These are phyloP conservation scores for Orbilia brochopaga DNA, from an alignment of 2,329 filamentous ascomycete species.

Conservation along the genomic window DNA sequence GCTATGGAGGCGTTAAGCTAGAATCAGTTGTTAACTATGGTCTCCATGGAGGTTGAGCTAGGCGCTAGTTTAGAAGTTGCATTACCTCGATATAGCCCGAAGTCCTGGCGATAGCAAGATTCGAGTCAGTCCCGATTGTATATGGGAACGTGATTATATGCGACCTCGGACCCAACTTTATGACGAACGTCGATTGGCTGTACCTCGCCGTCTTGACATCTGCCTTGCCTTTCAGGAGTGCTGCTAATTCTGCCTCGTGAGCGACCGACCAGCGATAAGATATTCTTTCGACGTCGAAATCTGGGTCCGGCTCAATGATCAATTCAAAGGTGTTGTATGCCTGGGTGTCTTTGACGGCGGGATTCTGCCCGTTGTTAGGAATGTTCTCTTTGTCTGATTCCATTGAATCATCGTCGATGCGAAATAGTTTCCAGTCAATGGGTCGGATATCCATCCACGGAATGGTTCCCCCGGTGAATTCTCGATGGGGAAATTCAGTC, in stretches of 20 bases:
- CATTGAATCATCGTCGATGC: no score
- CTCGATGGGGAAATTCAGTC: conserved; percentile 11
- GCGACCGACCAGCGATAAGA: conserved; percentile 21
- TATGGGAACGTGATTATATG: conserved; percentile 19
- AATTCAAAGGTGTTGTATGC: no score
- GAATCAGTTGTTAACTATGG: neutral
- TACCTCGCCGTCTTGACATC: conserved; percentile 1
- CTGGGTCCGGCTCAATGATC: neutral
- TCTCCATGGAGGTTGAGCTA: neutral
- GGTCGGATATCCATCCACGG: no score
- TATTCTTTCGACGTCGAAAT: neutral
- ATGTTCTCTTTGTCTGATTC: no score
- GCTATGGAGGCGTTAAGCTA: conserved; percentile 9
- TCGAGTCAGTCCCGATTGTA: conserved; percentile 5
- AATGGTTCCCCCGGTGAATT: no score
- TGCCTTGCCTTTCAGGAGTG: conserved; percentile 20
- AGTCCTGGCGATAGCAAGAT: conserved; percentile 24
- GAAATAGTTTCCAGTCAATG: no score
- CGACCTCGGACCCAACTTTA: conserved; percentile 11
- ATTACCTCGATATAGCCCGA: conserved; percentile 33
- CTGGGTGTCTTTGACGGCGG: neutral
- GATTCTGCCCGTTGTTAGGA: no score
- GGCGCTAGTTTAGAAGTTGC: no score
- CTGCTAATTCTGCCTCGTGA: conserved; percentile 8
- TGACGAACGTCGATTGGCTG: neutral